These are phyloP conservation scores for Globisporangium acanthophoron DNA, from an alignment of 352 stramenopile species.

Conservation along the genomic window DNA sequence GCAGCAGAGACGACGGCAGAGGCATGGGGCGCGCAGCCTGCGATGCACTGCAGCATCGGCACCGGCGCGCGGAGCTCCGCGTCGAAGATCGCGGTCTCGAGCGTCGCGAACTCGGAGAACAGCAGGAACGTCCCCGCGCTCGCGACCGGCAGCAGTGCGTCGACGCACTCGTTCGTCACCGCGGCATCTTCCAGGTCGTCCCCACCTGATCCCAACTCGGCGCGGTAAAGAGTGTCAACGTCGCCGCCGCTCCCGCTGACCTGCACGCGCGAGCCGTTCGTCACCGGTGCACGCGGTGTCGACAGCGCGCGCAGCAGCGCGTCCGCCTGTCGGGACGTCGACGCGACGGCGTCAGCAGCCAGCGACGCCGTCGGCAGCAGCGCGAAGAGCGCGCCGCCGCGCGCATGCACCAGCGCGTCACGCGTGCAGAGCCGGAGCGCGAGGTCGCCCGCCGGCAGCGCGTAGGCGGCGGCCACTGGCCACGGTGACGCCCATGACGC, in stretches of 20 bases:
- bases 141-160: neutral
- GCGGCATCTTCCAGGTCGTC: neutral
- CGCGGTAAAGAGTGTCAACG: constrained; percentile 4
- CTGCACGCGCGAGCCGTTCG: neutral
- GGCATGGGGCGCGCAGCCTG: neutral
- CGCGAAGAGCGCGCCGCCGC: constrained; percentile 10
- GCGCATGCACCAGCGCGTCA: neutral
- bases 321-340: neutral
- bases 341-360: neutral
- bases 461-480: constrained; percentile 2
- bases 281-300: neutral
- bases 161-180: constrained; percentile 3
- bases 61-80: neutral
- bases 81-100: constrained; percentile 3
- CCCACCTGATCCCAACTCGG: constrained; percentile 1
- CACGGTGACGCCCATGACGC: neutral
- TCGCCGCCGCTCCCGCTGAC: neutral
- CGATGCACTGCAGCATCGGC: constrained; percentile 4
- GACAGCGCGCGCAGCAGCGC: constrained; percentile 1
- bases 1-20: neutral
- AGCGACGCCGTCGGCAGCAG: constrained; percentile 4
- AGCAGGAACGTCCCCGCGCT: constrained; percentile 3
- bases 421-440: constrained; percentile 6
- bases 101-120: constrained; percentile 1
- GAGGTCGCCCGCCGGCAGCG: constrained; percentile 1